Conservation (phyloP, 768 basidiomycete species). For the Tricholoma hemisulphureum region DNA sequence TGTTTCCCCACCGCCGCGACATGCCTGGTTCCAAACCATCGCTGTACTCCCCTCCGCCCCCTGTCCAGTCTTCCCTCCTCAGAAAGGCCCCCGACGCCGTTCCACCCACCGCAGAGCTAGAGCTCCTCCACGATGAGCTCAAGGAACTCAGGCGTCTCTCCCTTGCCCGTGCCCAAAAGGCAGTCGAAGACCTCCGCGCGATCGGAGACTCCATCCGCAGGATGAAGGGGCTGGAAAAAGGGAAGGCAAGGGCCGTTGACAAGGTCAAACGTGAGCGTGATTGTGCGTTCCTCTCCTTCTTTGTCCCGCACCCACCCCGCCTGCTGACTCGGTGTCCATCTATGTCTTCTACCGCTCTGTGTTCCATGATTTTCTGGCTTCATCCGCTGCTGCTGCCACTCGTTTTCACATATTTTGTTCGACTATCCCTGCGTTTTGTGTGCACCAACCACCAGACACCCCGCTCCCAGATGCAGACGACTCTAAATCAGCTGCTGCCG, state of each 20-base stretch:
- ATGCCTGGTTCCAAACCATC: conserved; percentile 36
- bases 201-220: conserved; percentile 76
- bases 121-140: conserved; percentile 62
- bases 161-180: conserved; percentile 68
- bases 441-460: conserved; percentile 30
- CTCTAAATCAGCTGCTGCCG: conserved; percentile 34
- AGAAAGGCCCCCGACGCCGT: conserved; percentile 64
- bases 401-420: too few relatives aligned
- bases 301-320: too few relatives aligned
- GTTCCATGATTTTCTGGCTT: background rate
- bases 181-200: conserved; percentile 67
- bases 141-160: conserved; percentile 49
- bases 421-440: too few relatives aligned
- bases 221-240: conserved; percentile 74
- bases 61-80: conserved; percentile 58
- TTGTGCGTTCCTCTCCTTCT: conserved; percentile 53
- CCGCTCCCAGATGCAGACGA: conserved; percentile 56
- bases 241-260: conserved; percentile 68
- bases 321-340: conserved; percentile 15
- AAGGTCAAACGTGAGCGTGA: conserved; percentile 73
- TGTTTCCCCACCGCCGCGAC: background rate
- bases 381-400: too few relatives aligned
- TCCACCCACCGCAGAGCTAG: conserved; percentile 72
- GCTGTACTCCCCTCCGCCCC: conserved; percentile 46
- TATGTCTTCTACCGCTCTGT: conserved; percentile 14